phyloP scores from a whole-genome alignment of 345 rosid genomes.

The Lepidium sativum region DNA sequence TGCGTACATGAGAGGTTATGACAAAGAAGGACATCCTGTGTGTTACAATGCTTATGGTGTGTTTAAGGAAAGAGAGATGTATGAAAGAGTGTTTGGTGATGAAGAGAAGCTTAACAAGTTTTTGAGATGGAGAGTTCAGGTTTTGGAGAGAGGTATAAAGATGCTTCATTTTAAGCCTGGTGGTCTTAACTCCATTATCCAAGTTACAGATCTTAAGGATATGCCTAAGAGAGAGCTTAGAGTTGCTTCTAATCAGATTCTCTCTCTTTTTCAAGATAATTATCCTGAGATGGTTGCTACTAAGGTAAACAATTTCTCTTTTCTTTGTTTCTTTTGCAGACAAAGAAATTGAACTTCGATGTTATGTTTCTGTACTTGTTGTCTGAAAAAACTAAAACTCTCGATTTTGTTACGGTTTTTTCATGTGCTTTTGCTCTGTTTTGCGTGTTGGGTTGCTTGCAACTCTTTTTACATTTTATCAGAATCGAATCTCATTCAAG shows the following conservation, averaged over 20 bases:
- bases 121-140: conserved; percentile 90
- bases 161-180: conserved; percentile 85
- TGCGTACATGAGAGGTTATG: conserved; percentile 86
- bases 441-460: conserved; percentile 25
- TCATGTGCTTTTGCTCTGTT: conserved; percentile 23
- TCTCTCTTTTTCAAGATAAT: conserved; percentile 90
- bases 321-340: not conserved
- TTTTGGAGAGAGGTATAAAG: conserved; percentile 75
- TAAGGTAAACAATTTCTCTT: conserved; percentile 44
- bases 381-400: not conserved
- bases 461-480: too few relatives aligned
- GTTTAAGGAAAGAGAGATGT: conserved; percentile 71
- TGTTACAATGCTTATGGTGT: conserved; percentile 94
- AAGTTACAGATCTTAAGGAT: conserved; percentile 90
- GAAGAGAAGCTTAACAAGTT: conserved; percentile 79
- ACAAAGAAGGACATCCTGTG: conserved; percentile 81
- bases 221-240: conserved; percentile 97
- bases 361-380: conserved; percentile 14
- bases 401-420: conserved; percentile 5
- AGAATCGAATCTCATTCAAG: conserved; percentile 6
- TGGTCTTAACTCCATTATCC: conserved; percentile 83
- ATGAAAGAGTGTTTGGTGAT: conserved; percentile 80
- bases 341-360: not conserved
- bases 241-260: conserved; percentile 80
- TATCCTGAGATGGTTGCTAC: conserved; percentile 99